phyloP scores from a whole-genome alignment of 371 early-diverging fungal genomes.

The Lichtheimia hyalospora region DNA sequence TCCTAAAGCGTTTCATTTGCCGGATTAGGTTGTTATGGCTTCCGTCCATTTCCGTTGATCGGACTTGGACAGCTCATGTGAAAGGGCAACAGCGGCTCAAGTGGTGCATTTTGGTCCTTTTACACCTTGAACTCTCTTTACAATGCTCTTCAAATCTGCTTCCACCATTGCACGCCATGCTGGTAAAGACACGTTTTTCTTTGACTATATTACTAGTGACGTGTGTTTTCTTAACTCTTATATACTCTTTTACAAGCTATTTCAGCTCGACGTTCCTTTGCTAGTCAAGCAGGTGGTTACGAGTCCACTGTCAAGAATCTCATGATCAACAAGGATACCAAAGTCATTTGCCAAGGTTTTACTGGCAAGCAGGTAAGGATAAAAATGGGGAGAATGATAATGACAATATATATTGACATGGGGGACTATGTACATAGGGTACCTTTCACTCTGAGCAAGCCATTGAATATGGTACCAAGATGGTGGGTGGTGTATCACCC shows the following conservation, averaged over 20 bases:
- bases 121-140: no score
- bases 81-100: no score
- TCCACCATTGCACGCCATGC: no score
- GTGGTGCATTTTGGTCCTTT: no score
- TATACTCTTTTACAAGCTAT: neutral
- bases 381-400: neutral
- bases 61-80: no score
- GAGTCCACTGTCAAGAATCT: constrained; percentile 91
- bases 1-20: no score
- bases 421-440: constrained; percentile 82
- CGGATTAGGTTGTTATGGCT: no score
- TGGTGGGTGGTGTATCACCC: constrained; percentile 98
- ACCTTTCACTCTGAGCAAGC: constrained; percentile 98
- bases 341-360: constrained; percentile 98
- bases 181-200: no score
- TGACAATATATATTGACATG: neutral
- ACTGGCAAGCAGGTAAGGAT: constrained; percentile 98
- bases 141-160: no score
- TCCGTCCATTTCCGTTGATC: no score
- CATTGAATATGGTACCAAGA: constrained; percentile 96
- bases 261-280: constrained; percentile 47
- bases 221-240: no score
- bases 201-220: no score
- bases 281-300: constrained; percentile 53
- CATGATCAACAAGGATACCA: constrained; percentile 90